phyloP scores from a whole-genome alignment of 495 filamentous ascomycete species.

The Tuber calosporum region DNA sequence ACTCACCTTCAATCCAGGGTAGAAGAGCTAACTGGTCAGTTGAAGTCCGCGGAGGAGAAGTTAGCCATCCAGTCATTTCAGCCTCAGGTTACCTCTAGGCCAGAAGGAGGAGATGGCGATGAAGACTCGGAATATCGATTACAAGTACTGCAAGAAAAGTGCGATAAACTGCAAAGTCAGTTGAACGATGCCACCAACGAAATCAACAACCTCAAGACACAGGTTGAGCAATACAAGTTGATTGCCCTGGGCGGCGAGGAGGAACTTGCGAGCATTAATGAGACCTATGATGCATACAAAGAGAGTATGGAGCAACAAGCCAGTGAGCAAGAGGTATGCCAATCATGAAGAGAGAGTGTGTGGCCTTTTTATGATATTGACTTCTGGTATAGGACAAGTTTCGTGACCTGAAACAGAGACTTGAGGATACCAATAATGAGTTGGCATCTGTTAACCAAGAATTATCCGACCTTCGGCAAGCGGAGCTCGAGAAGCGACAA shows the following conservation, averaged over 20 bases:
- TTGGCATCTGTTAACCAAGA: conserved; percentile 71
- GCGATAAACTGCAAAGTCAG: conserved; percentile 74
- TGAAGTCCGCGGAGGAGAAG: conserved; percentile 80
- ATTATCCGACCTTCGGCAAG: conserved; percentile 65
- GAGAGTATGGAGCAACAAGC: conserved; percentile 71
- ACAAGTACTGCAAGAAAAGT: conserved; percentile 73
- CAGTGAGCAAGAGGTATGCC: conserved; percentile 57
- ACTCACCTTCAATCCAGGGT: conserved; percentile 82
- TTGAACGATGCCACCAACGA: conserved; percentile 68
- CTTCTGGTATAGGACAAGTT: conserved; percentile 49
- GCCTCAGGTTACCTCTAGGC: conserved; percentile 47
- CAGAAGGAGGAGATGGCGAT: conserved; percentile 45
- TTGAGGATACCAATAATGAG: conserved; percentile 74
- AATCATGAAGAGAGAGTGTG: not conserved
- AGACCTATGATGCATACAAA: conserved; percentile 75
- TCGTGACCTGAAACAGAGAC: conserved; percentile 66
- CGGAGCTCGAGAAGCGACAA: conserved; percentile 65
- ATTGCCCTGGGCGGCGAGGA: conserved; percentile 87
- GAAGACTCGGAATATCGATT: conserved; percentile 58
- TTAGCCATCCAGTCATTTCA: conserved; percentile 69
- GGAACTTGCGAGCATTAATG: conserved; percentile 67
- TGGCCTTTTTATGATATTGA: conserved; percentile 11
- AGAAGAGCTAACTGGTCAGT: conserved; percentile 78
- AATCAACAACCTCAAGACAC: conserved; percentile 66
- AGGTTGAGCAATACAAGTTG: conserved; percentile 80